Conservation (phyloP, 192 early-diverging fungal genomes). For the Gaertneriomyces sp. region DNA sequence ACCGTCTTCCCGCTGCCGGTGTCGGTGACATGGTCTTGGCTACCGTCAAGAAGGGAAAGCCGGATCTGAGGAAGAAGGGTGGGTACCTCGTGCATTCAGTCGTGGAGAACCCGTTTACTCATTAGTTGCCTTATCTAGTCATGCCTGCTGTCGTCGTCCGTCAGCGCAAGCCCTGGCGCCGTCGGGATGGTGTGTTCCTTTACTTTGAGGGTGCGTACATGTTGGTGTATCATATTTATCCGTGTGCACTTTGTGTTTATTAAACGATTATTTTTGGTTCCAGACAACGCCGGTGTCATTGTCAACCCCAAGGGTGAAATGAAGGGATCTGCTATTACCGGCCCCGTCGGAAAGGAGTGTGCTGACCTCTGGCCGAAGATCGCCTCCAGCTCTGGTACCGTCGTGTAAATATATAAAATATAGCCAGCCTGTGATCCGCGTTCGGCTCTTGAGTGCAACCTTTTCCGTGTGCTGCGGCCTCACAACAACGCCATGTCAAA, state of each 20-base stretch:
- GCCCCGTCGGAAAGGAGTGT: constrained; percentile 99
- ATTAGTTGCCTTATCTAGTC: constrained; percentile 47
- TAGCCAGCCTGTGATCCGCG: too few species aligned
- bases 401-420: constrained; percentile 17
- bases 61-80: constrained; percentile 99
- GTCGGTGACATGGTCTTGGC: constrained; percentile 99
- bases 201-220: constrained; percentile 79
- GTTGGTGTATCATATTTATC: too few species aligned
- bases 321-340: constrained; percentile 99
- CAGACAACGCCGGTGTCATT: constrained; percentile 99
- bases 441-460: too few species aligned
- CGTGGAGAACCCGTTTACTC: background rate
- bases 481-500: too few species aligned
- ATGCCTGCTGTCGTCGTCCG: constrained; percentile 98
- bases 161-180: constrained; percentile 99
- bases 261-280: constrained; percentile 5
- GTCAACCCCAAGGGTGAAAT: constrained; percentile 99
- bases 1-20: constrained; percentile 96
- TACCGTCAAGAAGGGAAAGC: constrained; percentile 99
- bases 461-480: too few species aligned
- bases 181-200: constrained; percentile 97
- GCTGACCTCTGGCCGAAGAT: constrained; percentile 99
- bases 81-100: constrained; percentile 15
- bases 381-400: constrained; percentile 63
- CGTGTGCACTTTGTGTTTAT: too few species aligned